Conservation (phyloP, 768 basidiomycete species). For the Amanita fuliginea region DNA sequence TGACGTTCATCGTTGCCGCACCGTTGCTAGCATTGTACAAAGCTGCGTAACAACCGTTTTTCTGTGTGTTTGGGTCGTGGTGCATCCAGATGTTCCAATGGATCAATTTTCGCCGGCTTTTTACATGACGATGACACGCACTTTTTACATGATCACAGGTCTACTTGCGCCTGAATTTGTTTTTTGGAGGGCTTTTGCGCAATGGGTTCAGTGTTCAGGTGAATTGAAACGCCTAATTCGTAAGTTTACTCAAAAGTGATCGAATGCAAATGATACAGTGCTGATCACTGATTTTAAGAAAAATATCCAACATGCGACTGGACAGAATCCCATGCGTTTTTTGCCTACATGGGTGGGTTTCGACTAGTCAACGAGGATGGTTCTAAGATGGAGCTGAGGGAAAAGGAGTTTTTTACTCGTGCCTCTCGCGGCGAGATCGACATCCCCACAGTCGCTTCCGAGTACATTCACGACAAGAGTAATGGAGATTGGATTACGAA, state of each 20-base stretch:
- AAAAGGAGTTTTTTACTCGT: no score
- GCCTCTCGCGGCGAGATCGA: not conserved
- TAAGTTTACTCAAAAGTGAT: not conserved
- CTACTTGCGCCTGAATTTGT: not conserved
- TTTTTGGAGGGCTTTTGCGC: not conserved
- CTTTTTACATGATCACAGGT: not conserved
- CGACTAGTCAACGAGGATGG: not conserved
- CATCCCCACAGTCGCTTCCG: constrained; percentile 8
- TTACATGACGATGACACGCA: not conserved
- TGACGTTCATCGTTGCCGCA: not conserved
- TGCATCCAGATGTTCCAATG: not conserved
- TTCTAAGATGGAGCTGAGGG: not conserved
- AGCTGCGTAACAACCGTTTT: not conserved
- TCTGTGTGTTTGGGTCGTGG: constrained; percentile 1
- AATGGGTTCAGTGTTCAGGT: not conserved
- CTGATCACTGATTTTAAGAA: not conserved
- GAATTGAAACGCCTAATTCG: not conserved
- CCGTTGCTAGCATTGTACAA: not conserved
- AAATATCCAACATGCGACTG: not conserved
- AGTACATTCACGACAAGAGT: constrained; percentile 17
- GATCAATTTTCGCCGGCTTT: not conserved
- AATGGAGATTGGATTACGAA: constrained; percentile 18
- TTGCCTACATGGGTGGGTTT: not conserved
- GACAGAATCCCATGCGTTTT: not conserved
- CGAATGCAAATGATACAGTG: not conserved